Evolutionary conservation across 805 yeast species (phyloP).

Genomic region (Cyberlindnera euphorbiiphila): DNA sequence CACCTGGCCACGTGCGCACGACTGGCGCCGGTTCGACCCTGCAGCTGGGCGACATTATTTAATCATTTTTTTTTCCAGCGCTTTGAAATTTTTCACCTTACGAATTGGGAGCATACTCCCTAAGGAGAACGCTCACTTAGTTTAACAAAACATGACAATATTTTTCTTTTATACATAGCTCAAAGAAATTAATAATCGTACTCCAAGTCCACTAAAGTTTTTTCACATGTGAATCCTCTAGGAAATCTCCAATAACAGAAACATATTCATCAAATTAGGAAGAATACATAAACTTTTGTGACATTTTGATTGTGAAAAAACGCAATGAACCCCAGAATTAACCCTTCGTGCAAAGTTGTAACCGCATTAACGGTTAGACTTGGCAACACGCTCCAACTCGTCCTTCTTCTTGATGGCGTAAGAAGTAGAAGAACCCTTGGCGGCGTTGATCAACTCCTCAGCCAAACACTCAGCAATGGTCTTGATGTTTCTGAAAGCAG

Average conservation of each 20-base stretch:
- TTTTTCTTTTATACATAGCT: conserved; percentile 14
- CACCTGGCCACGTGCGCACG: not conserved
- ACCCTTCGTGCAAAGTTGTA: conserved; percentile 11
- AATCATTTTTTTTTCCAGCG: not conserved
- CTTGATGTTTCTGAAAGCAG: conserved; percentile 99
- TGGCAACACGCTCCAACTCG: conserved; percentile 99
- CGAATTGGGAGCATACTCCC: too few species aligned
- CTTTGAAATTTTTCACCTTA: conserved; percentile 4
- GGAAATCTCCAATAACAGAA: conserved; percentile 1
- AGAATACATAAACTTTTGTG: conserved; percentile 23
- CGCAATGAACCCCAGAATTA: conserved; percentile 16
- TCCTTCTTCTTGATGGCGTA: conserved; percentile 99
- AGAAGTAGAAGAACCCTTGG: conserved; percentile 99
- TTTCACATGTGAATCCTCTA: not conserved
- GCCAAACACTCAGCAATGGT: conserved; percentile 99
- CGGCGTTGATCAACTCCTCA: conserved; percentile 99
- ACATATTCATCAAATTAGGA: conserved; percentile 11
- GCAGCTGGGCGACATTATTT: too few species aligned
- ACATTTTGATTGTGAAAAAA: conserved; percentile 16
- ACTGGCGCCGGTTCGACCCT: too few species aligned
- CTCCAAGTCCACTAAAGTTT: not conserved
- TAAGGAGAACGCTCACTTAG: too few species aligned
- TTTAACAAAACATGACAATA: conserved; percentile 16
- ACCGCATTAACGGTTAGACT: conserved; percentile 93
- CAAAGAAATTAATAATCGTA: conserved; percentile 2